phyloP scores from a whole-genome alignment of 1,284 basidiomycete genomes.

The Phylloporus sp. region DNA sequence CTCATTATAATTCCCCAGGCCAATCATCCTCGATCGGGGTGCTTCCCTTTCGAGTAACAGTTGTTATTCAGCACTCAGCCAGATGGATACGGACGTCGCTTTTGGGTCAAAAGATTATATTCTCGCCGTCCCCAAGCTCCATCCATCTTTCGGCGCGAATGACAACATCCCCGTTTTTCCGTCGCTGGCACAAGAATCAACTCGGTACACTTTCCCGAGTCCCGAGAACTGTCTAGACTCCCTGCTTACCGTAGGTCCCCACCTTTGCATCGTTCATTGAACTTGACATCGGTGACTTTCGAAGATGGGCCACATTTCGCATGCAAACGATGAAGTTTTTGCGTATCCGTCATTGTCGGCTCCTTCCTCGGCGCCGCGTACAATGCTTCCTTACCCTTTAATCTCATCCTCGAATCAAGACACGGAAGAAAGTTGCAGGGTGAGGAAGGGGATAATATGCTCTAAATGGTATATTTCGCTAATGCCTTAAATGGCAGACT shows the following conservation, averaged over 20 bases:
- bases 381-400: too few species aligned
- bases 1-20: not conserved
- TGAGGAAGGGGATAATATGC: not conserved
- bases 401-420: not conserved
- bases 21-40: not conserved
- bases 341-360: not conserved
- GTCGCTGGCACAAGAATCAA: too few species aligned
- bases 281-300: not conserved
- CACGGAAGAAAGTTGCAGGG: not conserved
- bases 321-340: not conserved
- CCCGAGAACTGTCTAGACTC: not conserved
- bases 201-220: not conserved
- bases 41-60: not conserved
- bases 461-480: not conserved
- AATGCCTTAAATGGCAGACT: conserved; percentile 10
- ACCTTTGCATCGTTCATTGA: not conserved
- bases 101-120: not conserved
- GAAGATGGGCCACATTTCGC: not conserved
- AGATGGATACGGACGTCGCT: not conserved
- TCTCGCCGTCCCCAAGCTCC: not conserved
- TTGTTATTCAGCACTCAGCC: not conserved
- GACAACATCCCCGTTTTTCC: not conserved
- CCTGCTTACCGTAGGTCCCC: conserved; percentile 9
- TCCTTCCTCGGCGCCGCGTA: not conserved
- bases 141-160: not conserved